Base-by-base conservation (phyloP, 2,329 filamentous ascomycete genomes). In the Xylaria sp. region DNA sequence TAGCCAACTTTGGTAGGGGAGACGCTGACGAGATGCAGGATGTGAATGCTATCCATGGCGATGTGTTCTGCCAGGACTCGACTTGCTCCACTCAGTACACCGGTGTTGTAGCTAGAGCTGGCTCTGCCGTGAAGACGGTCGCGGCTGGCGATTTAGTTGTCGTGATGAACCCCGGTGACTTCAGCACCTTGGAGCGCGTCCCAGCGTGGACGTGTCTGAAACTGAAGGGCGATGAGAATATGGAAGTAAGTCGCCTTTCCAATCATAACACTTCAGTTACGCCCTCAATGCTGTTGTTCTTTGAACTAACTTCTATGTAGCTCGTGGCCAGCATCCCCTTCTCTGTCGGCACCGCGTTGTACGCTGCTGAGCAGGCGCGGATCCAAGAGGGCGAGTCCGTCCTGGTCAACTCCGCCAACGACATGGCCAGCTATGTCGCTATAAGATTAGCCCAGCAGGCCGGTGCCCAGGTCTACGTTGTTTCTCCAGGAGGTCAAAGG, bases 81-180 rank as follows among this genome's bases (percentile, higher is more conserved):
- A 34, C 29, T 34, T 34, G 29, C 29, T 34, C 29, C 11, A 34
- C 29, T 34, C 29, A 34, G 9, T 34, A 34, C 29, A 34, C 5
- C 11, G 29, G 29, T 34, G 29, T 34, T 13, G 29, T 34, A 34
- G 9, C 29, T 13, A 34, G 11, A 7, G 29, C 16, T 13, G 29
- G 29, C 29, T 34, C 29, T 34, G 9, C 4, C 4, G 29, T 34
- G 6, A 34, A 34, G 29, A 7, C 29, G 5, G 11, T 34, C 16
- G 29, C 29, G 29, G 29, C 29, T 13, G 29, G 69, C 5, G 67
- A 72, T 42, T 50, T 65, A 1, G 68, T 70, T 8, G 64, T 67
- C 7, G 68, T 52, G 2, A 54, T 61, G 34, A 56, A 60, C 1
- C 66, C 67, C 0, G 50, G 39, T 41, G 52, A 63, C 24, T 63